phyloP scores from a whole-genome alignment of 768 basidiomycete species.

The Xerocomellus intermedius region DNA sequence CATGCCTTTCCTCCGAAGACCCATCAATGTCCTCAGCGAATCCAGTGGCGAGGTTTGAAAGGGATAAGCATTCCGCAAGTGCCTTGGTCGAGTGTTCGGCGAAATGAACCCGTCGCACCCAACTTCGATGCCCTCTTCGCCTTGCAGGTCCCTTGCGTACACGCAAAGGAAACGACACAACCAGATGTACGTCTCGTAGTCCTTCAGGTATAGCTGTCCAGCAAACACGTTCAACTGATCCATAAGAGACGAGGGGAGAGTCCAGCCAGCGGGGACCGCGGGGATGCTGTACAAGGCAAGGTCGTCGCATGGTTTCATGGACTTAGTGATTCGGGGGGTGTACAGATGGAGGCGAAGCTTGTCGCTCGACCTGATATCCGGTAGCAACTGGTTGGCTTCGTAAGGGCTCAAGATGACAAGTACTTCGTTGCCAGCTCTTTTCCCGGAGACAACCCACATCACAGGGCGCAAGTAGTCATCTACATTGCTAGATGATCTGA shows the following conservation, averaged over 20 bases:
- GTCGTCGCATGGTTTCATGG: conserved; percentile 39
- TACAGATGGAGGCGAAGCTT: conserved; percentile 43
- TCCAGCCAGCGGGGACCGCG: background rate
- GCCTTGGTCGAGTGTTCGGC: conserved; percentile 11
- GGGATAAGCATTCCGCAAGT: conserved; percentile 5
- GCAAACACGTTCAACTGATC: conserved; percentile 33
- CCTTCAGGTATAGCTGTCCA: conserved; percentile 32
- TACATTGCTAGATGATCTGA: background rate
- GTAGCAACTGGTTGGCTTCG: conserved; percentile 40
- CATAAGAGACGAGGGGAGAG: background rate
- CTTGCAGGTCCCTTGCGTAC: conserved; percentile 15
- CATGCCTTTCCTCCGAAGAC: conserved; percentile 40
- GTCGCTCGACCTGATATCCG: conserved; percentile 33
- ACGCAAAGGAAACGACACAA: conserved; percentile 30
- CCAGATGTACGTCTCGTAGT: conserved; percentile 28
- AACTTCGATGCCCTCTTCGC: conserved; percentile 5
- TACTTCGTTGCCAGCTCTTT: background rate
- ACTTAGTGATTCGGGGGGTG: conserved; percentile 34
- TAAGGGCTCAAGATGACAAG: conserved; percentile 43
- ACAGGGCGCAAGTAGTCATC: conserved; percentile 30
- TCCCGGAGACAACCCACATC: conserved; percentile 26
- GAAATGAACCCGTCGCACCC: conserved; percentile 23
- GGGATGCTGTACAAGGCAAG: conserved; percentile 18
- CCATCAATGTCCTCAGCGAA: conserved; percentile 21
- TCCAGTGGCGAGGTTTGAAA: conserved; percentile 38